Percentiles rank a stretch among this genome's conserved stretches.
Evolutionary conservation across 2,329 filamentous ascomycete species (phyloP).

Genomic region (Fusarium stilboides): DNA sequence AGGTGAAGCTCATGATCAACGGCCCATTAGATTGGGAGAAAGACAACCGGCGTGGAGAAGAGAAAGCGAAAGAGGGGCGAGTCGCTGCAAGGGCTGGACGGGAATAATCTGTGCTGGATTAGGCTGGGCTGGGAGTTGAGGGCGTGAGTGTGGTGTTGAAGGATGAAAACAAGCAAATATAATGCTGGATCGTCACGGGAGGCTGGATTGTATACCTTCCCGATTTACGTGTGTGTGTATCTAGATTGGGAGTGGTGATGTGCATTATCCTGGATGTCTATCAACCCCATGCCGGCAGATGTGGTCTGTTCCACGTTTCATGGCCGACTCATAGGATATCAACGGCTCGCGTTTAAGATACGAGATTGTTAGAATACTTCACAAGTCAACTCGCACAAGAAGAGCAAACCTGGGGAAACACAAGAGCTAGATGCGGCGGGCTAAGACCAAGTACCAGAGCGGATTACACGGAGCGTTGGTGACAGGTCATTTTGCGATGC

Average conservation of each 20-base stretch:
- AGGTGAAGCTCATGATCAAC: not conserved
- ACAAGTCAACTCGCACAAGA: conserved; percentile 9
- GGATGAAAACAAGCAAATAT: not conserved
- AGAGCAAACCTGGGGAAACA: conserved; percentile 9
- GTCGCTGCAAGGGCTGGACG: not conserved
- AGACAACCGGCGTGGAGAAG: not conserved
- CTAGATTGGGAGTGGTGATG: conserved; percentile 1
- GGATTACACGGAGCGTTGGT: conserved; percentile 1
- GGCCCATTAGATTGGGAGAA: not conserved
- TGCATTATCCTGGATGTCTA: not conserved
- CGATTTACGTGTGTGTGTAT: not conserved
- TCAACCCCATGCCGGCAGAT: not conserved
- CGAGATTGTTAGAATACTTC: not conserved
- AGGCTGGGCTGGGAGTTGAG: too few relatives aligned
- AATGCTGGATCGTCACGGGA: conserved; percentile 19
- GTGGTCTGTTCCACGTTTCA: too few relatives aligned
- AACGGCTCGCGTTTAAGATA: not conserved
- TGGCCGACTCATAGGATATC: too few relatives aligned
- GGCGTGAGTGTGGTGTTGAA: not conserved
- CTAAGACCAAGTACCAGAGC: not conserved
- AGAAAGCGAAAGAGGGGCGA: not conserved
- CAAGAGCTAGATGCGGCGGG: conserved; percentile 12
- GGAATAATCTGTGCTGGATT: too few relatives aligned
- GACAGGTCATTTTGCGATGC: conserved; percentile 23
- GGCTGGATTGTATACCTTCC: conserved; percentile 10